These are phyloP conservation scores for Tylopilus sp. DNA, from an alignment of 768 basidiomycete species.

Conservation along the genomic window DNA sequence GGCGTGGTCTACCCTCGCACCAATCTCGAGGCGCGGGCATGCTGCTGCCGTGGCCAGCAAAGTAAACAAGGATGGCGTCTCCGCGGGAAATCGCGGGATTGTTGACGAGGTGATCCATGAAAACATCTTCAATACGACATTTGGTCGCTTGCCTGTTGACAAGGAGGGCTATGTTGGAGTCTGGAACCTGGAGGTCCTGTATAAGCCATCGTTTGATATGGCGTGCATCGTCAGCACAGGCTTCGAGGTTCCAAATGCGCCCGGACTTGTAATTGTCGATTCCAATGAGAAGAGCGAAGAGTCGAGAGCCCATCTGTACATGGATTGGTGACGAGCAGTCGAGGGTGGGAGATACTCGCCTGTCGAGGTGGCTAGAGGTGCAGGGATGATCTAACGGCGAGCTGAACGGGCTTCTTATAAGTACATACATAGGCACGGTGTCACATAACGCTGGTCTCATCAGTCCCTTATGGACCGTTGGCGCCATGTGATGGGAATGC, in stretches of 20 bases:
- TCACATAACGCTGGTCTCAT: not conserved
- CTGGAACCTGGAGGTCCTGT: constrained; percentile 55
- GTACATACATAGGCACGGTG: constrained; percentile 2
- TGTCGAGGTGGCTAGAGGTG: constrained; percentile 1
- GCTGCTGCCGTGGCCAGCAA: constrained; percentile 70
- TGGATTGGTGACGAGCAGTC: constrained; percentile 5
- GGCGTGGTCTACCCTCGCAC: constrained; percentile 43
- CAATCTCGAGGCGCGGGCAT: constrained; percentile 57
- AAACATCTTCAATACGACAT: constrained; percentile 54
- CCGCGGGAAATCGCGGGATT: constrained; percentile 57
- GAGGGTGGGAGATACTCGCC: constrained; percentile 8
- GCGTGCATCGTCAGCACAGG: constrained; percentile 62
- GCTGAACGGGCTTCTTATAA: constrained; percentile 16
- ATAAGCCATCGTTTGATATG: constrained; percentile 55
- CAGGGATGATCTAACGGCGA: constrained; percentile 10
- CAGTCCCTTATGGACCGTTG: constrained; percentile 4
- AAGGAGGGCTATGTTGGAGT: constrained; percentile 53
- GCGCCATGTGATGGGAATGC: constrained; percentile 20
- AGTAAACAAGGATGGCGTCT: constrained; percentile 66
- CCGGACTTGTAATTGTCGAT: constrained; percentile 68
- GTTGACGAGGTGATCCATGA: constrained; percentile 60
- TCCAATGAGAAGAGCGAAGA: constrained; percentile 67
- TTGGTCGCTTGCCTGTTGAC: constrained; percentile 60
- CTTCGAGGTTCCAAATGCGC: constrained; percentile 61
- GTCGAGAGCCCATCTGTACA: constrained; percentile 40